Evolutionary conservation across 2,329 filamentous ascomycete genomes (phyloP).

Genomic region (Botryotinia narcissicola): DNA sequence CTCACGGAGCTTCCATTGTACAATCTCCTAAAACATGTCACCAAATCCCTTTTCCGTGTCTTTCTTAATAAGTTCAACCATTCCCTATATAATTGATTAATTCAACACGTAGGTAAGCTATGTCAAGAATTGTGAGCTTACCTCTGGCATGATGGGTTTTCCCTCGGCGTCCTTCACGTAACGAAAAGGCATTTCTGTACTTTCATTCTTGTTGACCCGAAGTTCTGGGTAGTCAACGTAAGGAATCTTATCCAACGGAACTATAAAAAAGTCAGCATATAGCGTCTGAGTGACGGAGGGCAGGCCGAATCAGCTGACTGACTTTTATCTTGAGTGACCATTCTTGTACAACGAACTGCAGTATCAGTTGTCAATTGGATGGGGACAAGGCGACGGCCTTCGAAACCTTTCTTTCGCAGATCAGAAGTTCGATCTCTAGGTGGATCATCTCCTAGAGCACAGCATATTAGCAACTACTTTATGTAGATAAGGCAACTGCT

Average conservation of each 20-base stretch:
- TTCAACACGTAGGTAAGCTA: neutral
- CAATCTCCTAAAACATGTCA: constrained; percentile 68
- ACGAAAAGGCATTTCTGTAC: constrained; percentile 95
- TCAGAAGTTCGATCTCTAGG: constrained; percentile 95
- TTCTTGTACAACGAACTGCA: constrained; percentile 86
- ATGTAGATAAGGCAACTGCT: constrained; percentile 8
- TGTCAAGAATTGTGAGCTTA: constrained; percentile 44
- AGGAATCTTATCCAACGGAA: constrained; percentile 71
- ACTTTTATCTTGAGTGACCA: constrained; percentile 84
- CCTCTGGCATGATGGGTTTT: constrained; percentile 86
- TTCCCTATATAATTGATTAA: constrained; percentile 55
- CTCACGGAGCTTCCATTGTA: neutral
- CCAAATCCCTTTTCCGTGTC: constrained; percentile 91
- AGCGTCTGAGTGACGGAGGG: neutral
- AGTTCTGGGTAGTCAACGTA: constrained; percentile 90
- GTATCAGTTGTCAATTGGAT: constrained; percentile 99
- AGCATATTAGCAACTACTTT: constrained; percentile 25
- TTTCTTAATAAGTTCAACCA: constrained; percentile 89
- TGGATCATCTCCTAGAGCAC: constrained; percentile 75
- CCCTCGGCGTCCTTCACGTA: constrained; percentile 78
- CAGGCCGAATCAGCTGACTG: constrained; percentile 51
- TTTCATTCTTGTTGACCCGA: constrained; percentile 86
- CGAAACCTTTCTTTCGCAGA: constrained; percentile 87
- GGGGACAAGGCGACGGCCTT: constrained; percentile 80
- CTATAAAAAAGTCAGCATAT: constrained; percentile 46